These are phyloP conservation scores for Geotrichum klebahnii DNA, from an alignment of 1,139 yeast genomes.

Conservation along the genomic window DNA sequence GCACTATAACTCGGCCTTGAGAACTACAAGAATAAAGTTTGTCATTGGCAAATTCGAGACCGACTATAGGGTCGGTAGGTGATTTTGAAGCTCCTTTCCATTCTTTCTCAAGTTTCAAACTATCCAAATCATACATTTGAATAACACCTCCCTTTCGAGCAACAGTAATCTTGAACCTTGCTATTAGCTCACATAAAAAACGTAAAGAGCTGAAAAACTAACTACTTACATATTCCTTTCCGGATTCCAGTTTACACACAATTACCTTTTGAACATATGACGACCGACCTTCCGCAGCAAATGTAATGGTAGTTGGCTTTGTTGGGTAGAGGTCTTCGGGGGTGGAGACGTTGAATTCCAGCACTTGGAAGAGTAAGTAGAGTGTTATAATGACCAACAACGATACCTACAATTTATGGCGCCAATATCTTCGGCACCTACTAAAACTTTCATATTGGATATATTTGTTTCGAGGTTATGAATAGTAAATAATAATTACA, in stretches of 20 bases:
- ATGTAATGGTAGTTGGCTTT: conserved; percentile 20
- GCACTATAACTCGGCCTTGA: conserved; percentile 45
- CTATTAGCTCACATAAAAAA: conserved; percentile 5
- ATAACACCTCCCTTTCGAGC: conserved; percentile 38
- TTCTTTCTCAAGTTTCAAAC: conserved; percentile 35
- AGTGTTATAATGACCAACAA: background rate
- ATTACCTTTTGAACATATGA: conserved; percentile 36
- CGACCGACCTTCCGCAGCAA: conserved; percentile 32
- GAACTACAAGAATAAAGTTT: conserved; percentile 46
- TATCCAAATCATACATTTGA: conserved; percentile 34
- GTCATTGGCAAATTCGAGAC: conserved; percentile 37
- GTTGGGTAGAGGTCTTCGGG: conserved; percentile 23
- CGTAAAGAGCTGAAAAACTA: conserved; percentile 9
- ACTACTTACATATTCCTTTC: conserved; percentile 28
- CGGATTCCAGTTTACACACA: conserved; percentile 23
- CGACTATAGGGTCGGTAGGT: conserved; percentile 37
- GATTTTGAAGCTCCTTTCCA: conserved; percentile 37
- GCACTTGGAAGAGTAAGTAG: conserved; percentile 1
- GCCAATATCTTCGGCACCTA: conserved; percentile 34
- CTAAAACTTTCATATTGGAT: conserved; percentile 31
- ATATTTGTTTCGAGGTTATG: no score
- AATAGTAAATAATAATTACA: no score
- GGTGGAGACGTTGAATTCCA: conserved; percentile 24
- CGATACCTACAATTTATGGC: conserved; percentile 30
- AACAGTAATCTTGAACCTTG: conserved; percentile 31